Percentiles rank a stretch among this genome's conserved stretches.
These are phyloP conservation scores for Arthrobotrys sphaeroides DNA, from an alignment of 2,329 filamentous ascomycete genomes.

Conservation along the genomic window DNA sequence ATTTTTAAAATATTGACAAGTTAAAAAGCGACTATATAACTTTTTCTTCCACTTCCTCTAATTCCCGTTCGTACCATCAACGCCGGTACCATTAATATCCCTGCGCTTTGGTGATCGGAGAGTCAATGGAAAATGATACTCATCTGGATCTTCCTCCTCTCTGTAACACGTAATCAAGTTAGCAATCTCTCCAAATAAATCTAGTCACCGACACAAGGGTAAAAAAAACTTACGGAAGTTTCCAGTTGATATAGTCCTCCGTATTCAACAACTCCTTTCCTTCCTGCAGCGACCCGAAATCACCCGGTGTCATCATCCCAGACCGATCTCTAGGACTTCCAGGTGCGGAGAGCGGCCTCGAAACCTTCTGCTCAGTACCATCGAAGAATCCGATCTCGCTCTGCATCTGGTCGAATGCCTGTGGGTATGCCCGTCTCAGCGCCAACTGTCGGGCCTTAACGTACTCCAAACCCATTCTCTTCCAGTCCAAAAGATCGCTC, in stretches of 20 bases:
- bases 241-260: conserved; percentile 98
- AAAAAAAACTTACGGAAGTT: conserved; percentile 75
- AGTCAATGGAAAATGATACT: conserved; percentile 76
- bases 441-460: conserved; percentile 96
- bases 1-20: not conserved
- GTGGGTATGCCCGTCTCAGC: conserved; percentile 87
- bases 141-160: conserved; percentile 90
- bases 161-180: conserved; percentile 63
- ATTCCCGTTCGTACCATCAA: conserved; percentile 3
- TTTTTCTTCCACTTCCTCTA: conserved; percentile 4
- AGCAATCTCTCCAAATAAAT: not conserved
- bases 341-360: conserved; percentile 89
- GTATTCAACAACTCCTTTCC: conserved; percentile 90
- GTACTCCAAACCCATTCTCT: conserved; percentile 99
- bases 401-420: conserved; percentile 75
- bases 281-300: conserved; percentile 96
- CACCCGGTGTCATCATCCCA: conserved; percentile 98
- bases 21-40: not conserved
- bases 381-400: conserved; percentile 89
- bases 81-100: conserved; percentile 20
- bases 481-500: conserved; percentile 96
- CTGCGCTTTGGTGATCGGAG: conserved; percentile 62
- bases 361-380: conserved; percentile 93
- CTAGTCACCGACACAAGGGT: no score
- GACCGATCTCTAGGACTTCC: conserved; percentile 89